A percentile compares a stretch with the other conserved stretches of the same genome.
These are phyloP conservation scores for Amphicarpaea edgeworthii DNA, from an alignment of 306 rosid genomes.

Conservation along the genomic window DNA sequence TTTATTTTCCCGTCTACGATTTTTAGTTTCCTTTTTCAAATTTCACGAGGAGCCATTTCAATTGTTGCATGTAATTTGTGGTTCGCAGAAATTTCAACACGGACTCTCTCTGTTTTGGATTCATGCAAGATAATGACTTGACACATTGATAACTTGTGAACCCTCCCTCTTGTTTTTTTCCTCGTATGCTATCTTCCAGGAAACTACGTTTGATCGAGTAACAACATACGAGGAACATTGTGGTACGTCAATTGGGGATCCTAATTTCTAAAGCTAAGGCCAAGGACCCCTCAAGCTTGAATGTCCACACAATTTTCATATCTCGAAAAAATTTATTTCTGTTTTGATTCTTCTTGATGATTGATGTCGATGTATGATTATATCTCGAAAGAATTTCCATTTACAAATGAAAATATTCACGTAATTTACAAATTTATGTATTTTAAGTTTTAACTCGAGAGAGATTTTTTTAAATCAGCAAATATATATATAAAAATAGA, in stretches of 20 bases:
- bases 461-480: too few species aligned
- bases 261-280: background rate
- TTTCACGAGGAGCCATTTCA: background rate
- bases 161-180: background rate
- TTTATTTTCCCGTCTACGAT: background rate
- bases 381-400: background rate
- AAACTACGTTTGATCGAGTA: constrained; percentile 14
- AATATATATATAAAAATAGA: too few species aligned
- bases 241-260: background rate
- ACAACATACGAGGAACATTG: background rate
- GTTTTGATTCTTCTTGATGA: background rate
- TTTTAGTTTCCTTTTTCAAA: background rate
- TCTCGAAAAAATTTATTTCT: background rate
- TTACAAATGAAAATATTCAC: too few species aligned
- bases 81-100: background rate
- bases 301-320: background rate
- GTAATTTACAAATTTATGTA: too few species aligned
- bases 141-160: background rate
- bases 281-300: constrained; percentile 28
- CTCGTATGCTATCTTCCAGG: constrained; percentile 17
- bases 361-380: background rate
- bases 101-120: constrained; percentile 25
- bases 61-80: background rate
- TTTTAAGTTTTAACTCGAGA: too few species aligned
- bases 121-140: constrained; percentile 21